phyloP scores from a whole-genome alignment of 805 yeast species.

The Wickerhamiella azymoides region DNA sequence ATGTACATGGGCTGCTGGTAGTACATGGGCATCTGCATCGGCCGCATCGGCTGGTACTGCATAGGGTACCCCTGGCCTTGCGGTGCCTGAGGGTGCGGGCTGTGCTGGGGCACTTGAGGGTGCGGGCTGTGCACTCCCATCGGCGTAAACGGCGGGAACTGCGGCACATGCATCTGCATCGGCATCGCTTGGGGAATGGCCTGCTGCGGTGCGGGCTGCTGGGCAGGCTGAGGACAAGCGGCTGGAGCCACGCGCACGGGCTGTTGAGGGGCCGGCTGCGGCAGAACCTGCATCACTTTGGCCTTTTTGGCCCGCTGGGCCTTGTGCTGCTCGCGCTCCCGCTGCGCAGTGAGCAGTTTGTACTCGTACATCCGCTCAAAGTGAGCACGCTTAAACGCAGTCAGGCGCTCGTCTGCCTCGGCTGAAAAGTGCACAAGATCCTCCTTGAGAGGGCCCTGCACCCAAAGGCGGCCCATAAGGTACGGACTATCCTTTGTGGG shows the following conservation, averaged over 20 bases:
- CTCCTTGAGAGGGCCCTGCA: constrained; percentile 71
- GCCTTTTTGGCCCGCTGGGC: not conserved
- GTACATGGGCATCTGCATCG: constrained; percentile 1
- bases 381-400: not conserved
- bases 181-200: not conserved
- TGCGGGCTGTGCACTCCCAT: not conserved
- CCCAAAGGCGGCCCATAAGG: constrained; percentile 72
- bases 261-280: not conserved
- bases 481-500: not conserved
- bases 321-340: not conserved
- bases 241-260: too few species aligned
- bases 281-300: not conserved
- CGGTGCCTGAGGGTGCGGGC: too few species aligned
- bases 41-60: not conserved
- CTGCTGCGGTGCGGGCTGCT: not conserved
- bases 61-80: too few species aligned
- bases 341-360: not conserved
- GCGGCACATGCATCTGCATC: not conserved
- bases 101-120: not conserved
- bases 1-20: constrained; percentile 3
- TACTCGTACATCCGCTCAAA: not conserved
- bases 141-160: not conserved
- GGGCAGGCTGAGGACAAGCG: not conserved
- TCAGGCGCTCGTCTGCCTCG: not conserved
- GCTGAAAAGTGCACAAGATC: constrained; percentile 20